A percentile compares a stretch with the other conserved stretches of the same genome.
Evolutionary conservation across 257 asterid species (phyloP).

Genomic region (Nemophila menziesii): DNA sequence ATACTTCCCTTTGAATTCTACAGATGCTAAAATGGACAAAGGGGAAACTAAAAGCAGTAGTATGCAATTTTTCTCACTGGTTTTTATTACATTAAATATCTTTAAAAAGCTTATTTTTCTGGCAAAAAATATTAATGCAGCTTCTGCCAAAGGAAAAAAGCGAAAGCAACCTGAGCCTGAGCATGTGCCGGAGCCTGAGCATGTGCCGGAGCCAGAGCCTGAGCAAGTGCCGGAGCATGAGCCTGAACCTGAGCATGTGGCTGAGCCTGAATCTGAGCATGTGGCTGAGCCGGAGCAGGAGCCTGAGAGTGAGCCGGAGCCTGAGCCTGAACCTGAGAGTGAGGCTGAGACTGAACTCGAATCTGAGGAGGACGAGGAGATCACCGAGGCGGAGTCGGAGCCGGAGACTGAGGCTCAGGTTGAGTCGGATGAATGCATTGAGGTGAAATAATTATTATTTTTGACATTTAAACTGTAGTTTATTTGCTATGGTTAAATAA

Average conservation of each 20-base stretch:
- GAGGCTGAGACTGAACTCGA: too few species aligned
- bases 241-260: neutral
- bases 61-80: neutral
- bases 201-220: neutral
- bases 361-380: too few species aligned
- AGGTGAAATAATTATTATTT: constrained; percentile 1
- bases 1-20: neutral
- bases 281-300: too few species aligned
- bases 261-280: too few species aligned
- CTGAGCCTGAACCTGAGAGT: too few species aligned
- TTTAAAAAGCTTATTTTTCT: neutral
- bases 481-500: too few species aligned
- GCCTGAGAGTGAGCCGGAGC: too few species aligned
- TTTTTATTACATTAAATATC: neutral
- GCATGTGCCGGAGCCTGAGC: neutral
- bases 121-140: neutral
- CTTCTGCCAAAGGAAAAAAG: constrained; percentile 11
- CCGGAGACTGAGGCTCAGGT: too few species aligned
- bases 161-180: neutral
- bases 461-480: neutral
- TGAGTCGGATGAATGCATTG: constrained; percentile 9
- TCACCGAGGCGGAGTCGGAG: too few species aligned
- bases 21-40: too few species aligned
- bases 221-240: neutral
- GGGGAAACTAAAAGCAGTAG: constrained; percentile 14